A percentile compares a stretch with the other conserved stretches of the same genome.
Evolutionary conservation across 495 filamentous ascomycete species (phyloP).

Genomic region (Talaromyces nanjingensis): DNA sequence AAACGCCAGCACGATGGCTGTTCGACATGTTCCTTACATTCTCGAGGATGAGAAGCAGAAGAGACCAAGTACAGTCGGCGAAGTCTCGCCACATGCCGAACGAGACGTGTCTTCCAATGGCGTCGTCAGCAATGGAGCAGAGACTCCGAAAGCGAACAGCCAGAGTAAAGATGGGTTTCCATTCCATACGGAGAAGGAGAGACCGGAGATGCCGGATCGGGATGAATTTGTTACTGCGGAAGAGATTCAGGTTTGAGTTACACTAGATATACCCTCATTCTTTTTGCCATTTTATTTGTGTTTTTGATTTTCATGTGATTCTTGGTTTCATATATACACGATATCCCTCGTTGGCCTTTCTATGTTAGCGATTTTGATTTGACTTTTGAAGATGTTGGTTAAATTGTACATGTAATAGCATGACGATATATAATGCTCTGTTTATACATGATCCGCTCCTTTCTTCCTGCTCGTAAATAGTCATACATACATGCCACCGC

Average conservation of each 20-base stretch:
- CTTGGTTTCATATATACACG: neutral
- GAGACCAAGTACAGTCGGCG: neutral
- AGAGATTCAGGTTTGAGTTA: slow-evolving; percentile 5
- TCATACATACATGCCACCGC: neutral
- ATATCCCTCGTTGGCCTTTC: neutral
- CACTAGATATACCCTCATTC: neutral
- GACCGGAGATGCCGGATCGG: slow-evolving; percentile 27
- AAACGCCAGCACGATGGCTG: neutral
- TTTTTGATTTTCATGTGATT: neutral
- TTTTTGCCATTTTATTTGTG: neutral
- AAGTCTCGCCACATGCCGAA: neutral
- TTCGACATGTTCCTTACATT: slow-evolving; percentile 1
- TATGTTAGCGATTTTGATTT: neutral
- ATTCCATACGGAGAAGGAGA: neutral
- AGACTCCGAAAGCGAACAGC: neutral
- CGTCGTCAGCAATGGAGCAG: neutral
- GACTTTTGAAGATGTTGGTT: neutral
- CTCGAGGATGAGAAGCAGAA: neutral
- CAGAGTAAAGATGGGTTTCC: neutral
- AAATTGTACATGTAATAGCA: neutral
- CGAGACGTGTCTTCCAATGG: neutral
- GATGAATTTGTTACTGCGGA: slow-evolving; percentile 23
- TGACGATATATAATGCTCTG: neutral
- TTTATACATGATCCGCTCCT: neutral
- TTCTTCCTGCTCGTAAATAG: neutral